Percentiles rank a stretch among this genome's conserved stretches.
Evolutionary conservation across 2,329 filamentous ascomycete species (phyloP).

Genomic region (Trichoderma koningii): DNA sequence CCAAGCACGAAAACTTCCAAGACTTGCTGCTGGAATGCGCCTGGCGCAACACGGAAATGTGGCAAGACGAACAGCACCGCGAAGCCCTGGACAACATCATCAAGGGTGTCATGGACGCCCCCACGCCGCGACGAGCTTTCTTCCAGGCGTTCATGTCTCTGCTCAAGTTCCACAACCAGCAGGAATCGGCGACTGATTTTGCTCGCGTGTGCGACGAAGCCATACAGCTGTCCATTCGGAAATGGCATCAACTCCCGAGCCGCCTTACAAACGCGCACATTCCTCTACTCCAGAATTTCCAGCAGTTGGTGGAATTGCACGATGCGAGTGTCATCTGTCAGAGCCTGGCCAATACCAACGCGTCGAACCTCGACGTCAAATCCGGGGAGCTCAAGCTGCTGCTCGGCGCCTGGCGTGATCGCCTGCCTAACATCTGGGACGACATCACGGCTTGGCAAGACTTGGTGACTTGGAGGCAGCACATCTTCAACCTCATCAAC

Average conservation of each 20-base stretch:
- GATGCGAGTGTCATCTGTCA: conserved; percentile 96
- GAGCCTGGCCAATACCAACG: conserved; percentile 82
- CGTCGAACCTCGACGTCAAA: conserved; percentile 85
- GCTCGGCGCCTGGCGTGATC: conserved; percentile 91
- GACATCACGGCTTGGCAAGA: conserved; percentile 99
- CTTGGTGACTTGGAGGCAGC: conserved; percentile 98
- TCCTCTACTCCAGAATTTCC: conserved; percentile 93
- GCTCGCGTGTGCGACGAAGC: conserved; percentile 91
- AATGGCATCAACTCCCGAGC: conserved; percentile 97
- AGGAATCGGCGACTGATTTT: conserved; percentile 78
- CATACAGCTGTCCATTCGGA: conserved; percentile 93
- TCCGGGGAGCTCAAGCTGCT: conserved; percentile 93
- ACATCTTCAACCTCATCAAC: conserved; percentile 98
- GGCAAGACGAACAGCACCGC: conserved; percentile 81
- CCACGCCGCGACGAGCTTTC: conserved; percentile 89
- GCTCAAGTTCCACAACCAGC: conserved; percentile 89
- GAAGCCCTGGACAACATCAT: conserved; percentile 91
- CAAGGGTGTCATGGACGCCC: conserved; percentile 96
- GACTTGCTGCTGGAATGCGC: conserved; percentile 93
- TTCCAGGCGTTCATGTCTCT: conserved; percentile 99
- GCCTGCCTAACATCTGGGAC: conserved; percentile 96
- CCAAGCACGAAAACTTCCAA: conserved; percentile 98
- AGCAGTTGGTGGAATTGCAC: conserved; percentile 94
- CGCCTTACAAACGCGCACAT: conserved; percentile 94
- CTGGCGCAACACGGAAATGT: conserved; percentile 94